Base-by-base conservation (phyloP, 768 basidiomycete species). In the Strobilomyces confusus region DNA sequence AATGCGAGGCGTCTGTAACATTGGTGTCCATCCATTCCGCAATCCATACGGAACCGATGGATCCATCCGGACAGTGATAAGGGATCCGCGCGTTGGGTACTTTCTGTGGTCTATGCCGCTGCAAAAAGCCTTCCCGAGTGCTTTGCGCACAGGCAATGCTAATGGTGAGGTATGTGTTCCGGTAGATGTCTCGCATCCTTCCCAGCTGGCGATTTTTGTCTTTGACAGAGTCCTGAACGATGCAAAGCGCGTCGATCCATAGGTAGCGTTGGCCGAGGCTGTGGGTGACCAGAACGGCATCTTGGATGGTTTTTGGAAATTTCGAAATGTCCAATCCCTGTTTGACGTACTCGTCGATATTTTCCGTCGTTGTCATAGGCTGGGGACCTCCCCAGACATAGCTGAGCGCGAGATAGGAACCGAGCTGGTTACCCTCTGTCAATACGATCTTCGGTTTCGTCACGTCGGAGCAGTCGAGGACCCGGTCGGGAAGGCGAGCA, bases 201-300 rank as follows among this genome's bases (percentile, higher is more conserved):
- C 36, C 36, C 3, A 48, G 37, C 19, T 48, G 47, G 4, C 47
- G 34, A n/a, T 29, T 48, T 19, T 15, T 48, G 17, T 48, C 47
- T 38, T 48, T n/a, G n/a, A 8, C 36, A 9, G 47, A 48, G 25
- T 48, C 47, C 47, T 48, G 47, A 25, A 48, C 37, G 36, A 48
- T 48, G 47, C 47, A 48, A 17, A 48, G 47, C 6, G 47, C 47
- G 29, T 48, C 47, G 26, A 48, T 38, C 47, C 47, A 48, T 9
- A 48, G 13, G 37, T 48, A 38, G 12, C 47, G 47, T 9, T 48
- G 47, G 26, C 47, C 36, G 23, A 48, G 37, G 47, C 13, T 48
- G 47, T 48, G 36, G 19, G 47, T 48, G 36, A 48, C 37, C 14
- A 38, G n/a, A 29, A 48, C 37, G 15, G 47, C 47, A 9, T 48